Conservation (phyloP, 2,329 filamentous ascomycete genomes). For the Exophiala viscosa region DNA sequence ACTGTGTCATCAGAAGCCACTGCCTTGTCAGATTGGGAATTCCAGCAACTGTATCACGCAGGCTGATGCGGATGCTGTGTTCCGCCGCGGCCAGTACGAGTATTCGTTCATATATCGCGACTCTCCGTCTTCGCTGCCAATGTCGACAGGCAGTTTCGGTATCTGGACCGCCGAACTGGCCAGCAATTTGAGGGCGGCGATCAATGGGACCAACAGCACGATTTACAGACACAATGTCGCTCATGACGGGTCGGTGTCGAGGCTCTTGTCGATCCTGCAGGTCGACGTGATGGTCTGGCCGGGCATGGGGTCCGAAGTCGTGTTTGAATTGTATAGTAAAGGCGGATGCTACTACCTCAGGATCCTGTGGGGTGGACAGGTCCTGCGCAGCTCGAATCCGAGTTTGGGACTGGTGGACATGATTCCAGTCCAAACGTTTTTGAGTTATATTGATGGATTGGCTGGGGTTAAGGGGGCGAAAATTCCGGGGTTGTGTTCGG, state of each 20-base stretch:
- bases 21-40: conserved; percentile 61
- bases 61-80: conserved; percentile 63
- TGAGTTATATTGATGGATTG: conserved; percentile 69
- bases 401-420: conserved; percentile 66
- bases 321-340: conserved; percentile 68
- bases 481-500: conserved; percentile 38
- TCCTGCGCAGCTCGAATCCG: conserved; percentile 65
- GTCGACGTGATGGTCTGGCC: conserved; percentile 77
- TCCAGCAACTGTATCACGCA: conserved; percentile 61
- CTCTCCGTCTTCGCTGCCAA: conserved; percentile 57
- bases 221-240: conserved; percentile 73
- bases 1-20: conserved; percentile 68
- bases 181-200: conserved; percentile 57
- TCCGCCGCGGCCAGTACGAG: conserved; percentile 74
- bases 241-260: conserved; percentile 70
- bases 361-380: conserved; percentile 67
- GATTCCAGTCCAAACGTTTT: conserved; percentile 61
- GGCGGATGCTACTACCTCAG: conserved; percentile 53
- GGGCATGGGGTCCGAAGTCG: conserved; percentile 74
- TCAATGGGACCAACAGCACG: conserved; percentile 41
- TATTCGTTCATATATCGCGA: conserved; percentile 76
- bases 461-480: conserved; percentile 53
- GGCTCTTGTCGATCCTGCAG: conserved; percentile 67
- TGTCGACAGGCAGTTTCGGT: conserved; percentile 61
- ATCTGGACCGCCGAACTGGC: conserved; percentile 72